These are phyloP conservation scores for Hyaloscypha hepaticicola DNA, from an alignment of 495 filamentous ascomycete species.

Conservation along the genomic window DNA sequence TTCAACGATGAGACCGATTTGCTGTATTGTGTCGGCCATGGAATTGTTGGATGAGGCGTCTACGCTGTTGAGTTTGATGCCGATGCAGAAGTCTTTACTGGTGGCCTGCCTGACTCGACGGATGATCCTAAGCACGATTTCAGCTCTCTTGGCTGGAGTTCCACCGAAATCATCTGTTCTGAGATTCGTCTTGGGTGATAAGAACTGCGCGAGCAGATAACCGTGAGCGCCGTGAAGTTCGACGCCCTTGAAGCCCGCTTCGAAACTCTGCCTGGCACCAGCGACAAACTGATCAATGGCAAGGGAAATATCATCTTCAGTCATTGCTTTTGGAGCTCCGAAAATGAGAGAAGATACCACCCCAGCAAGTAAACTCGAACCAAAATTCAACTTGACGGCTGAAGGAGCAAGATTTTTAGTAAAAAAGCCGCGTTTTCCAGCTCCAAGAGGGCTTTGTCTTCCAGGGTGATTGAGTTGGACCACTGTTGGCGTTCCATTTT, in stretches of 20 bases:
- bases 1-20: constrained; percentile 49
- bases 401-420: constrained; percentile 48
- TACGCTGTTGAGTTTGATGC: constrained; percentile 63
- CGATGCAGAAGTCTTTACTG: constrained; percentile 50
- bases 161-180: constrained; percentile 65
- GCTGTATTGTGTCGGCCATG: constrained; percentile 50
- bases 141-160: constrained; percentile 54
- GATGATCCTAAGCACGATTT: constrained; percentile 50
- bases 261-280: constrained; percentile 45
- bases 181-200: constrained; percentile 57
- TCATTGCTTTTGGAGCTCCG: constrained; percentile 49
- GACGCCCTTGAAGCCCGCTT: constrained; percentile 55
- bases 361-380: constrained; percentile 38
- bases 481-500: constrained; percentile 48
- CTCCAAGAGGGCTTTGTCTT: constrained; percentile 50
- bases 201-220: constrained; percentile 70
- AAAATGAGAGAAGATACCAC: constrained; percentile 40
- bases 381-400: constrained; percentile 45
- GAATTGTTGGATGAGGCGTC: constrained; percentile 44
- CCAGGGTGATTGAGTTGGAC: constrained; percentile 61
- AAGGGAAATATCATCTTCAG: constrained; percentile 51
- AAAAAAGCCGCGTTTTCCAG: constrained; percentile 48
- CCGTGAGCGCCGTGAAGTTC: constrained; percentile 62
- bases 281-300: constrained; percentile 45
- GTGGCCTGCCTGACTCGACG: constrained; percentile 43